Conservation (phyloP, 2,329 filamentous ascomycete genomes). For the Colletotrichum paranaense region DNA sequence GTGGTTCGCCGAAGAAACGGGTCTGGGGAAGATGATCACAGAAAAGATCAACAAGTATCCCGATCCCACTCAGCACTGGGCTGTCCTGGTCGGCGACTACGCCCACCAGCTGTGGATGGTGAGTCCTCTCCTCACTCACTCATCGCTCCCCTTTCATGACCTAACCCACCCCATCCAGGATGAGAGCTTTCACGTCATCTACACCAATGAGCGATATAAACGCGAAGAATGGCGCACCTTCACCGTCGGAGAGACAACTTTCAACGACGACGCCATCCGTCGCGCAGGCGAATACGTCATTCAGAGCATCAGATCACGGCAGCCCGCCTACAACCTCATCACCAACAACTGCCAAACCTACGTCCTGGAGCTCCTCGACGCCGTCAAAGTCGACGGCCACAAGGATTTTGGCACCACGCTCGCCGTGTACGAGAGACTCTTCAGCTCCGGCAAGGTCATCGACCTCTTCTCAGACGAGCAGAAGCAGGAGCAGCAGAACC, state of each 20-base stretch:
- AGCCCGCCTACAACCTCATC: conserved; percentile 67
- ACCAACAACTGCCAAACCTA: conserved; percentile 72
- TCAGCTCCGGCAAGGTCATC: conserved; percentile 60
- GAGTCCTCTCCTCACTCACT: conserved; percentile 33
- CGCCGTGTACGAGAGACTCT: conserved; percentile 63
- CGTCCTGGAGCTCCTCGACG: conserved; percentile 63
- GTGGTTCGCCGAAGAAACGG: conserved; percentile 68
- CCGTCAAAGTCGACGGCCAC: conserved; percentile 62
- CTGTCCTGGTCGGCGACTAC: conserved; percentile 66
- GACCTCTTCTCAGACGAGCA: conserved; percentile 59
- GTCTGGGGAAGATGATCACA: conserved; percentile 66
- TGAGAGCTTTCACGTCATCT: conserved; percentile 66
- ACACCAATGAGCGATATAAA: conserved; percentile 61
- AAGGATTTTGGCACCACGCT: conserved; percentile 65
- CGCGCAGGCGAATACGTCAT: conserved; percentile 65
- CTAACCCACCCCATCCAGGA: conserved; percentile 47
- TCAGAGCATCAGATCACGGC: conserved; percentile 58
- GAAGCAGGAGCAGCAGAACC: conserved; percentile 38
- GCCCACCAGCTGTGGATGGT: conserved; percentile 71
- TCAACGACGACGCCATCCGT: conserved; percentile 64
- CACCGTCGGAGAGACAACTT: conserved; percentile 62
- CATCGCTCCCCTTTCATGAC: not conserved
- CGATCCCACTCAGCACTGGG: conserved; percentile 71
- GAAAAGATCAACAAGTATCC: conserved; percentile 65
- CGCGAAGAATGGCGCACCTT: conserved; percentile 62